Percentiles rank a stretch among this genome's conserved stretches.
These are phyloP conservation scores for Aspergillus kassunensis DNA, from an alignment of 495 filamentous ascomycete genomes.

Conservation along the genomic window DNA sequence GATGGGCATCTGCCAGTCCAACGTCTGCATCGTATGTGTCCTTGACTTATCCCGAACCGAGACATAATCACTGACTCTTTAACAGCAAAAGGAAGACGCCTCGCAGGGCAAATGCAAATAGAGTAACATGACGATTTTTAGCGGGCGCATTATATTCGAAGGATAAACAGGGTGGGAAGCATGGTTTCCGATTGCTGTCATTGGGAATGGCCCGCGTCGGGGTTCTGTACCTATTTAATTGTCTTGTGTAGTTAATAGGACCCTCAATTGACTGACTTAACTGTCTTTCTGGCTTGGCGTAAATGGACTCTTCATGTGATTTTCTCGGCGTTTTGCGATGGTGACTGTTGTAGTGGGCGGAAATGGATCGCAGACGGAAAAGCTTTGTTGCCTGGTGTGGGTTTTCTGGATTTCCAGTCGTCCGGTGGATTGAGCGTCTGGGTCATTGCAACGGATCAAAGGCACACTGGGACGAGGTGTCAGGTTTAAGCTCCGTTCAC, in stretches of 20 bases:
- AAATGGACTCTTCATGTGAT: conserved; percentile 6
- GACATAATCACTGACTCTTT: background rate
- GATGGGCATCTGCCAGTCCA: conserved; percentile 9
- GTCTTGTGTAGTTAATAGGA: background rate
- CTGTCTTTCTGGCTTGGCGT: no score
- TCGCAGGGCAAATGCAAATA: conserved; percentile 2
- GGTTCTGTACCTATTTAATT: background rate
- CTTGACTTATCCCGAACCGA: background rate
- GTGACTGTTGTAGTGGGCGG: background rate
- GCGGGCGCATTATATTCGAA: background rate
- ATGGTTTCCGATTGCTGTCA: background rate
- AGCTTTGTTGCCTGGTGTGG: background rate
- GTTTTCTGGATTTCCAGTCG: conserved; percentile 16
- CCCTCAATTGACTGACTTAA: no score
- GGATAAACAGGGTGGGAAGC: background rate
- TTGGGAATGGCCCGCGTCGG: background rate
- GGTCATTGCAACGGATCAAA: conserved; percentile 1
- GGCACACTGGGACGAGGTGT: background rate
- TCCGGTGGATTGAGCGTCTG: conserved; percentile 1
- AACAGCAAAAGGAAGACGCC: conserved; percentile 1
- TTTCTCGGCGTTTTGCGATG: conserved; percentile 3
- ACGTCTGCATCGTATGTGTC: conserved; percentile 4
- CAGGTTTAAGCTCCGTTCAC: conserved; percentile 3
- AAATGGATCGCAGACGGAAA: background rate
- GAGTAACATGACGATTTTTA: background rate